phyloP scores from a whole-genome alignment of 495 filamentous ascomycete genomes.

The Rusavskia elegans region DNA sequence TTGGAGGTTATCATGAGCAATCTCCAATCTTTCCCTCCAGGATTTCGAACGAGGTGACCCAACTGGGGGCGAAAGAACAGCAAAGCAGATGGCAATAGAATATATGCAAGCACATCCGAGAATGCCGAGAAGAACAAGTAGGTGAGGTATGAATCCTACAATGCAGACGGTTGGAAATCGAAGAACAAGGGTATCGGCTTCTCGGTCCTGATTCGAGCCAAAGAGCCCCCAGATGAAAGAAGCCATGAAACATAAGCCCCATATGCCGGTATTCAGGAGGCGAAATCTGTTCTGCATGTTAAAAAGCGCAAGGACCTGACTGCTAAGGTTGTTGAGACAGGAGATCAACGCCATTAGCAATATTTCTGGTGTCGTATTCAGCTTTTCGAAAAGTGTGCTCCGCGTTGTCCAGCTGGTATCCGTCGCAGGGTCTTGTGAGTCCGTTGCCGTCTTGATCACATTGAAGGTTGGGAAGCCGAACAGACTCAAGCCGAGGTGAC shows the following conservation, averaged over 20 bases:
- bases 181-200: conserved; percentile 31
- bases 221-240: conserved; percentile 57
- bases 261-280: conserved; percentile 71
- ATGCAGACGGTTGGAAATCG: conserved; percentile 89
- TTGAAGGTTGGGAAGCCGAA: conserved; percentile 35
- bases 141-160: conserved; percentile 84
- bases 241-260: conserved; percentile 76
- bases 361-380: conserved; percentile 81
- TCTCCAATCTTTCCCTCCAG: conserved; percentile 36
- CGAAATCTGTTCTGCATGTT: conserved; percentile 62
- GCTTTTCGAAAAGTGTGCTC: conserved; percentile 27
- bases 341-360: conserved; percentile 78
- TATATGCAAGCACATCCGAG: conserved; percentile 61
- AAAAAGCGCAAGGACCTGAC: conserved; percentile 65
- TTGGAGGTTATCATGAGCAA: conserved; percentile 78
- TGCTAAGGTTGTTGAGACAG: conserved; percentile 72
- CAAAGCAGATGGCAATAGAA: conserved; percentile 53
- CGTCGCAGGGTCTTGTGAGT: conserved; percentile 6
- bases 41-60: conserved; percentile 20
- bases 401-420: conserved; percentile 3
- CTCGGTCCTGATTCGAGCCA: conserved; percentile 30
- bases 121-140: conserved; percentile 70
- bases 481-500: conserved; percentile 51
- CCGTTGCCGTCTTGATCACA: conserved; percentile 12
- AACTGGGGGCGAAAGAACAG: conserved; percentile 50